Base-by-base conservation (phyloP, 176 grass and related monocot genomes). In the Thinopyrum elongatum region DNA sequence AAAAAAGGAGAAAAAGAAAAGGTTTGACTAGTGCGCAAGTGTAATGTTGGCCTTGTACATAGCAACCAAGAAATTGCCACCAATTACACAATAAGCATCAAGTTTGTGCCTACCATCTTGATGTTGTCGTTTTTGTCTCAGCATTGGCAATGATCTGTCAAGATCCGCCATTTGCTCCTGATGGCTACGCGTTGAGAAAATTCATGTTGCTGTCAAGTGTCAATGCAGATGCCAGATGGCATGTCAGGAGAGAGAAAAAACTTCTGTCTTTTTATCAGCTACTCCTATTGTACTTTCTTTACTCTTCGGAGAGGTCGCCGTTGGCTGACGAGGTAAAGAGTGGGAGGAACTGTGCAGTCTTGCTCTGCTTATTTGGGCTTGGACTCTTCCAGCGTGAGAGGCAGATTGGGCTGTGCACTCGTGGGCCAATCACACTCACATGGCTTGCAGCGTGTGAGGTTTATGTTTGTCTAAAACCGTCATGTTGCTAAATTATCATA, bases 11-110 rank as follows among this genome's bases (percentile, higher is more conserved):
- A 51, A 41, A 19, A 58, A 34, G 3, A 66, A 22, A 57, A 57
- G 51, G 33, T 29, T 25, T 80, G 17, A 16, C 17, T 81, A 71
- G 10, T 51, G 31, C 51, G 53, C 26, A 41, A 55, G 19, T 85
- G 62, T 80, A 87, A 62, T 51, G 60, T 65, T 71, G 77, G 77
- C 70, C 47, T 63, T 91, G 90, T 85, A 91, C 71, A 91, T 82
- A 91, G 70, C 49, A 77, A 81, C 82, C 67, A 87, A 79, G 8
- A 83, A 29, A 84, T 83, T 34, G 41, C 65, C 7, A 57, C 22
- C 51, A 64, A 61, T 34, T 75, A 44, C 69, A 88, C 82, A 65
- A 63, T 29, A 79, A 86, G 65, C 47, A 61, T 46, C 64, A 55
- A 70, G 71, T 58, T 17, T 77, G 26, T 64, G 71, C 64, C 77